Percentiles rank a stretch among this genome's conserved stretches.
Evolutionary conservation across 768 basidiomycete genomes (phyloP).

Genomic region (Suillus hirtellus): DNA sequence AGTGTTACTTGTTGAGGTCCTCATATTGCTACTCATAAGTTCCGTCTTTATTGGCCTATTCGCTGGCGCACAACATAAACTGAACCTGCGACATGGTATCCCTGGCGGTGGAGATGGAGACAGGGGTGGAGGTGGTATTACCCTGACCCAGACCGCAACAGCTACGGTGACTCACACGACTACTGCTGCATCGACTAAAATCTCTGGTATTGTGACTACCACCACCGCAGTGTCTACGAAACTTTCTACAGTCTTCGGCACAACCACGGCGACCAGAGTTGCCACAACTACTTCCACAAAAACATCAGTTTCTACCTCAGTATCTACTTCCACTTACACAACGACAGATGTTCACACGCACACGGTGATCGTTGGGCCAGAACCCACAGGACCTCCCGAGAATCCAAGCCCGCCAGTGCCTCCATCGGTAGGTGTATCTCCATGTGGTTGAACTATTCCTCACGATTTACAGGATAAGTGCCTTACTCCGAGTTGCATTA

Average conservation of each 20-base stretch:
- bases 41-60: slow-evolving; percentile 93
- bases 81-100: slow-evolving; percentile 50
- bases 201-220: slow-evolving; percentile 29
- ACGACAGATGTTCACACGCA: slow-evolving; percentile 38
- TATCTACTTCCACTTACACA: slow-evolving; percentile 35
- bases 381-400: slow-evolving; percentile 44
- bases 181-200: slow-evolving; percentile 28
- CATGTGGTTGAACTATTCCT: slow-evolving; percentile 7
- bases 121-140: slow-evolving; percentile 31
- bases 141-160: slow-evolving; percentile 35
- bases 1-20: slow-evolving; percentile 70
- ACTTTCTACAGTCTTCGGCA: slow-evolving; percentile 33
- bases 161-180: slow-evolving; percentile 30
- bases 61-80: slow-evolving; percentile 81
- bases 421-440: slow-evolving; percentile 42
- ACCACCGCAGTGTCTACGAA: slow-evolving; percentile 37
- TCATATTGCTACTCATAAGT: slow-evolving; percentile 78
- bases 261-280: slow-evolving; percentile 41
- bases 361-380: slow-evolving; percentile 43
- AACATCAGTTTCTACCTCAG: slow-evolving; percentile 37
- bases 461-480: slow-evolving; percentile 57
- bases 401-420: slow-evolving; percentile 57
- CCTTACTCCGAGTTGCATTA: slow-evolving; percentile 75
- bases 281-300: slow-evolving; percentile 40
- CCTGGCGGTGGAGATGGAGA: slow-evolving; percentile 25